Conservation (phyloP, 2,329 filamentous ascomycete genomes). For the Zasmidium citrigriseum region DNA sequence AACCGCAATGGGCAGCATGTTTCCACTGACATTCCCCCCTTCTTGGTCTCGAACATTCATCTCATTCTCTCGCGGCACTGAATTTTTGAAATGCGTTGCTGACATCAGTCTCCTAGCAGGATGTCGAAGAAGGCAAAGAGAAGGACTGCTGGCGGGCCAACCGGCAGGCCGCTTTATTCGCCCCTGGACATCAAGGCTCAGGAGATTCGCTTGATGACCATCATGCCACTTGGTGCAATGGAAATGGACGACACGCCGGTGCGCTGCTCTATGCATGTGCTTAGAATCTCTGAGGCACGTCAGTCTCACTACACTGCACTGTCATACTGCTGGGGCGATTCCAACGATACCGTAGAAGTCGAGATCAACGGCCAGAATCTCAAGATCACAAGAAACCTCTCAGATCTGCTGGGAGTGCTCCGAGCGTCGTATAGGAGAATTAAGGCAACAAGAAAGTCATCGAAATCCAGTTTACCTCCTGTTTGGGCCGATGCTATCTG, state of each 20-base stretch:
- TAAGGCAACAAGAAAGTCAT: not conserved
- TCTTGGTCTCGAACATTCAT: too few species aligned
- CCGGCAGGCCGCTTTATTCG: not conserved
- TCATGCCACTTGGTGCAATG: not conserved
- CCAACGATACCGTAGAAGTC: not conserved
- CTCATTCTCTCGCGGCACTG: too few species aligned
- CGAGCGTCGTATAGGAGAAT: not conserved
- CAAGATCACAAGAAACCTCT: not conserved
- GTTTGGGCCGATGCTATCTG: not conserved
- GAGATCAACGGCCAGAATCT: not conserved
- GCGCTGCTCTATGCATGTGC: not conserved
- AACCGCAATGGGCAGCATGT: too few species aligned
- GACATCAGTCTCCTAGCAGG: too few species aligned
- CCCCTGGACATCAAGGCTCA: not conserved
- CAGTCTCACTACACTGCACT: not conserved
- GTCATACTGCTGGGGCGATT: not conserved
- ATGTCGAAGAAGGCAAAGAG: too few species aligned
- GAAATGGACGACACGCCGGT: not conserved
- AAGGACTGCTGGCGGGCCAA: too few species aligned
- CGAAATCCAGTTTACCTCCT: not conserved
- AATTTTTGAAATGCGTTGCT: too few species aligned
- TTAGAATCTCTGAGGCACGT: not conserved
- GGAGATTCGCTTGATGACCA: not conserved
- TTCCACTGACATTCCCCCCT: too few species aligned
- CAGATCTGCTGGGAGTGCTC: not conserved